Evolutionary conservation across 2,329 filamentous ascomycete genomes (phyloP).

Genomic region (Scedosporium aurantiacum): DNA sequence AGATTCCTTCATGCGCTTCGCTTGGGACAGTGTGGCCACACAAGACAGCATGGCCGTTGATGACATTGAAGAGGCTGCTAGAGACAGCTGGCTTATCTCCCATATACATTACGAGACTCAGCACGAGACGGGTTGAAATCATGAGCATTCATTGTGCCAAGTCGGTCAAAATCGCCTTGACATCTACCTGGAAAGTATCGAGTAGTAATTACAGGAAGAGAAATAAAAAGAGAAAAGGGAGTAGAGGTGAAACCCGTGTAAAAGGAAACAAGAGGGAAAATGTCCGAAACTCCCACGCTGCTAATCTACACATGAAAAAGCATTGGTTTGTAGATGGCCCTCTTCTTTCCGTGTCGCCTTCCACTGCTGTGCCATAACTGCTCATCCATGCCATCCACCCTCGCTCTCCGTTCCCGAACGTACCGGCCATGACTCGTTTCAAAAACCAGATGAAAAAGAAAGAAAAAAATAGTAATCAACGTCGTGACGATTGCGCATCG

Average conservation of each 20-base stretch:
- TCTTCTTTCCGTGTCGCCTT: not conserved
- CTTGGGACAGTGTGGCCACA: too few relatives aligned
- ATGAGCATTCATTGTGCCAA: too few relatives aligned
- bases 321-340: not conserved
- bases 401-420: not conserved
- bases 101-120: not conserved
- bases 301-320: slow-evolving; percentile 2
- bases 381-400: not conserved
- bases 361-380: not conserved
- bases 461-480: not conserved
- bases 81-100: too few relatives aligned
- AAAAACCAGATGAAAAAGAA: not conserved
- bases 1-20: too few relatives aligned
- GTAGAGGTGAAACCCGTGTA: not conserved
- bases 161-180: not conserved
- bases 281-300: not conserved
- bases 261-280: not conserved
- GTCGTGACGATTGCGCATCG: not conserved
- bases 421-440: not conserved
- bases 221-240: not conserved
- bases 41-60: too few relatives aligned
- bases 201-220: not conserved
- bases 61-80: too few relatives aligned
- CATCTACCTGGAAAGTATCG: not conserved
- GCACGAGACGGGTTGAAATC: too few relatives aligned